Percentiles rank a stretch among this genome's conserved stretches.
Conservation (phyloP, 2,329 filamentous ascomycete genomes). For the Biscogniauxia mediterranea region DNA sequence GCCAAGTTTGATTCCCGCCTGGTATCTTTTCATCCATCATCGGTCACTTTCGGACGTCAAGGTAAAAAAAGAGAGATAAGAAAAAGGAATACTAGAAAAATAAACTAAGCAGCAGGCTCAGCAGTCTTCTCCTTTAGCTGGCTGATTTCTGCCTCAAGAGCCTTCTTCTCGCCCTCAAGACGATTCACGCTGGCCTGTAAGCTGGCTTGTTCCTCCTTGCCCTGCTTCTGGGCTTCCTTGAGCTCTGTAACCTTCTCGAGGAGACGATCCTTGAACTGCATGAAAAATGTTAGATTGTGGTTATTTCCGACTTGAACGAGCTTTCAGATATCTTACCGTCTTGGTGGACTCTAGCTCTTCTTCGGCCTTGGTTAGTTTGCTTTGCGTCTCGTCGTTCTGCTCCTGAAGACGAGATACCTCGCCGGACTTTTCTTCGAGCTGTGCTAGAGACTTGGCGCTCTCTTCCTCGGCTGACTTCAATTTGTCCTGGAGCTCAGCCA, state of each 20-base stretch:
- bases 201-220: slow-evolving; percentile 21
- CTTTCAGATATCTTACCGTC: slow-evolving; percentile 28
- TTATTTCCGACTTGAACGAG: background rate
- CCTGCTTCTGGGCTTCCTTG: slow-evolving; percentile 22
- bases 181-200: slow-evolving; percentile 21
- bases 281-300: slow-evolving; percentile 4
- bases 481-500: slow-evolving; percentile 19
- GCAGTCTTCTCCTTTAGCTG: slow-evolving; percentile 17
- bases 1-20: background rate
- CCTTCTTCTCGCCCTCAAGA: slow-evolving; percentile 28
- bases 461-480: slow-evolving; percentile 21
- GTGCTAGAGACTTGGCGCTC: slow-evolving; percentile 20
- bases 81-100: background rate
- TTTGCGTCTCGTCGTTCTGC: slow-evolving; percentile 35
- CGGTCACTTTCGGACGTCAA: background rate
- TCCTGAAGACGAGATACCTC: slow-evolving; percentile 32
- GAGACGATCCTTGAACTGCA: slow-evolving; percentile 28
- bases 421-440: slow-evolving; percentile 30
- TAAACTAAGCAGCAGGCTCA: background rate
- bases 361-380: slow-evolving; percentile 37
- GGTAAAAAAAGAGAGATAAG: background rate
- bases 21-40: background rate
- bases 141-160: slow-evolving; percentile 23
- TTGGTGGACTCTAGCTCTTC: slow-evolving; percentile 36
- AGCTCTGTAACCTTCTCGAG: slow-evolving; percentile 25